A percentile compares a stretch with the other conserved stretches of the same genome.
These are phyloP conservation scores for Saraca asoca DNA, from an alignment of 331 rosid species.

Conservation along the genomic window DNA sequence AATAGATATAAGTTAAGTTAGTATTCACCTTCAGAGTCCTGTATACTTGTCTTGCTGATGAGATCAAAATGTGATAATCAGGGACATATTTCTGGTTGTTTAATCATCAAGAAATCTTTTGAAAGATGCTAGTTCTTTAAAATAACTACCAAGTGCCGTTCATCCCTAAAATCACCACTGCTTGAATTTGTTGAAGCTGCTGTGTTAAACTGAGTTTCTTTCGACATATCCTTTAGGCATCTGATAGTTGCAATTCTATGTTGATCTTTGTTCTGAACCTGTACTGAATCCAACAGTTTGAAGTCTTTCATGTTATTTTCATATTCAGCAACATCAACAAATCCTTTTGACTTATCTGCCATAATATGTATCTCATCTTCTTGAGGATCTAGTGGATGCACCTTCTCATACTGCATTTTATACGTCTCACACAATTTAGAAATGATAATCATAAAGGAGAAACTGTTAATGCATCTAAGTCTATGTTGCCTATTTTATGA, in stretches of 20 bases:
- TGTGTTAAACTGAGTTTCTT: slow-evolving; percentile 38
- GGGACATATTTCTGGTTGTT: slow-evolving; percentile 1
- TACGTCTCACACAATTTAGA: slow-evolving; percentile 28
- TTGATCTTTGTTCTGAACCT: slow-evolving; percentile 30
- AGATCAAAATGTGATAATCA: slow-evolving; percentile 22
- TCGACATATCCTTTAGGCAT: slow-evolving; percentile 40
- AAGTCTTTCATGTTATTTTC: slow-evolving; percentile 35
- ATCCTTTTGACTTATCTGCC: slow-evolving; percentile 28
- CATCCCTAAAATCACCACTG: slow-evolving; percentile 39
- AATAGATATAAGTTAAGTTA: slow-evolving; percentile 10
- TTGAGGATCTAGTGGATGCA: slow-evolving; percentile 57
- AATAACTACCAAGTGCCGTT: slow-evolving; percentile 42
- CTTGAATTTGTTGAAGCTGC: slow-evolving; percentile 43
- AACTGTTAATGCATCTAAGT: slow-evolving; percentile 23
- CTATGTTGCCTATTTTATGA: slow-evolving; percentile 8
- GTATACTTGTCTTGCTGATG: slow-evolving; percentile 13
- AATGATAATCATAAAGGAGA: not conserved
- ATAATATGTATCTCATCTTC: slow-evolving; percentile 30
- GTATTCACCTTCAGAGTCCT: not conserved
- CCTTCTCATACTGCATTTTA: slow-evolving; percentile 52
- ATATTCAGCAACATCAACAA: slow-evolving; percentile 35
- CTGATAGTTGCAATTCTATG: slow-evolving; percentile 41
- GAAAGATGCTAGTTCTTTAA: not conserved
- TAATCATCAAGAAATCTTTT: slow-evolving; percentile 28
- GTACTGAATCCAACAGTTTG: slow-evolving; percentile 30